Evolutionary conservation across 1,284 basidiomycete genomes (phyloP), one percentile per base, ranked within the genome.

Genomic region (Heterobasidion parviporum): DNA sequence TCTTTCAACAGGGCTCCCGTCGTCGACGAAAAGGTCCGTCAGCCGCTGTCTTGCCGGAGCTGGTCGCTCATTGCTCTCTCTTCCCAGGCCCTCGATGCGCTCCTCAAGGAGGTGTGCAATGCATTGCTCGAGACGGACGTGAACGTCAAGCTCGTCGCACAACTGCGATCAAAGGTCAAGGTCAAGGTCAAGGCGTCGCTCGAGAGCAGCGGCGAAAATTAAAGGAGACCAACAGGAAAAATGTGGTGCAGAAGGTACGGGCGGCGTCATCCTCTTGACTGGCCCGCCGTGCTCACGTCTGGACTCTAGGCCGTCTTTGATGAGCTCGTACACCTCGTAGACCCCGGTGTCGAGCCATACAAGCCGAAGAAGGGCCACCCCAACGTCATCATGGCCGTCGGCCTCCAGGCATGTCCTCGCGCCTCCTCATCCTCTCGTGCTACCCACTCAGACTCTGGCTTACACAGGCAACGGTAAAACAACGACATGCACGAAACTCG

Each of bases 371-470:
- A 99, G 71, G 95, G 94, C 0, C 91, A 95, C 65, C 73, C 87
- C 15, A 97, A 97, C 72, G 89, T 99, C 9, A 87, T 99, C 64
- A 99, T 99, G 97, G 92, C 94, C 41, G 94, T 98, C 57, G 94
- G 94, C 72, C 80, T 98, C 50, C 94, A 95, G 78, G 91, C 89
- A 61, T 57, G 78, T 68, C 7, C 26, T 12, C 49, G 26, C 34
- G 12, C 32, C 26, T 35, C 15, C 33, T 10, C 16, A 36, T 48
- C 15, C 41, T 36, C 50, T 53, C 45, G 18, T 43, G 53, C 33
- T 8, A 4, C 32, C n/a, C 34, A n/a, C 14, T 53, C 52, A 56
- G 47, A 57, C 53, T 55, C 20, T 16, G 35, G 34, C 54, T 57
- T 57, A 64, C 32, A 20, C 66, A 97, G 85, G 96, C 56, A 96